These are phyloP conservation scores for Colletotrichum chlorophyti DNA, from an alignment of 2,329 filamentous ascomycete species.

Conservation along the genomic window DNA sequence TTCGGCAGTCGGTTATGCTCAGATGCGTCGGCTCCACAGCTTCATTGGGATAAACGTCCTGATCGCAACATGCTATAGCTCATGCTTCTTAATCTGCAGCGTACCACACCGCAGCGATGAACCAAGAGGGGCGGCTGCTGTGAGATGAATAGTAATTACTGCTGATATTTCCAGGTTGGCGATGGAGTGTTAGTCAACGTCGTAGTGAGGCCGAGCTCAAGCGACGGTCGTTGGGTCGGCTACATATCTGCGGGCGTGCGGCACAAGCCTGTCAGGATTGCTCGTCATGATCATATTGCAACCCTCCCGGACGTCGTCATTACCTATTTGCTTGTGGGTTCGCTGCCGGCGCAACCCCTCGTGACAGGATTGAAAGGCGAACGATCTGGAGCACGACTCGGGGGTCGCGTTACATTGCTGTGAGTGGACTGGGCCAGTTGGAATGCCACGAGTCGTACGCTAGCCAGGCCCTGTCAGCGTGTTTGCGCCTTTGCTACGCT, in stretches of 20 bases:
- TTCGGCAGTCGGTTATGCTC: conserved; percentile 28
- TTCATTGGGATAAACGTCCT: conserved; percentile 16
- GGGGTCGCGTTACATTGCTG: conserved; percentile 21
- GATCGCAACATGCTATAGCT: conserved; percentile 13
- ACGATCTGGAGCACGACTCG: conserved; percentile 6
- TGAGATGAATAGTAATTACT: too few species aligned
- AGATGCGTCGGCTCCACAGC: conserved; percentile 27
- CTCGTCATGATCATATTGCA: not conserved
- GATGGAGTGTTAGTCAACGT: not conserved
- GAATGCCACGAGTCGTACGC: conserved; percentile 13
- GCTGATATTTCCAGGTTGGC: too few species aligned
- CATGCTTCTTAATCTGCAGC: conserved; percentile 10
- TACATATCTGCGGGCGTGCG: conserved; percentile 4
- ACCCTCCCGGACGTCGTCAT: not conserved
- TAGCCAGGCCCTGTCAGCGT: too few species aligned
- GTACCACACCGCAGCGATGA: not conserved
- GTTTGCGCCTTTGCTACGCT: too few species aligned
- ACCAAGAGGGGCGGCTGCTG: too few species aligned
- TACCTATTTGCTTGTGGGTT: not conserved
- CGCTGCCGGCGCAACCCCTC: not conserved
- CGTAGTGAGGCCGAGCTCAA: not conserved
- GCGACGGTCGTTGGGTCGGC: not conserved
- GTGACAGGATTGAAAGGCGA: not conserved
- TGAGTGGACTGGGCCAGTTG: not conserved
- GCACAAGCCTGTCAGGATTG: conserved; percentile 7